phyloP scores from a whole-genome alignment of 202 grass and related monocot species.

The Carex sylvatica region DNA sequence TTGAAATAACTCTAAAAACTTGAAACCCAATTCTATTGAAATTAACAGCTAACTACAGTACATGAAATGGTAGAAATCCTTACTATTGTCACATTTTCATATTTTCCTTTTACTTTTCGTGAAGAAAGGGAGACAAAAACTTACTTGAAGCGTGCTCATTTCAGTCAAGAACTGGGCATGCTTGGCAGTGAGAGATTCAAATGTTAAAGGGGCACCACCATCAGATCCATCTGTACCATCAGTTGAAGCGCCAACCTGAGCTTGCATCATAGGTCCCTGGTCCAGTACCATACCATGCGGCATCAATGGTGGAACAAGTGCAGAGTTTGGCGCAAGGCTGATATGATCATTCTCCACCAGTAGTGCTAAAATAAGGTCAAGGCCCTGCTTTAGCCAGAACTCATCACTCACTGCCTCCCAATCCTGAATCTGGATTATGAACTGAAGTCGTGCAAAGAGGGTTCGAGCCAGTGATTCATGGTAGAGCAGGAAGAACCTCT shows the following conservation, averaged over 20 bases:
- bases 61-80: background rate
- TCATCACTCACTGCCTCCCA: slow-evolving; percentile 97
- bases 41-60: background rate
- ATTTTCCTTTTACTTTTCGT: background rate
- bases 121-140: slow-evolving; percentile 21
- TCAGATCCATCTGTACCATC: slow-evolving; percentile 53
- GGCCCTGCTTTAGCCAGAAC: slow-evolving; percentile 97
- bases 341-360: slow-evolving; percentile 90
- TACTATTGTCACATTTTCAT: background rate
- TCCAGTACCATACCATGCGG: slow-evolving; percentile 56
- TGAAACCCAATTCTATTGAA: background rate
- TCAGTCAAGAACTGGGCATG: slow-evolving; percentile 93
- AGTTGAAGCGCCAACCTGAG: slow-evolving; percentile 41
- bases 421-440: slow-evolving; percentile 92
- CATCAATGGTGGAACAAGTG: slow-evolving; percentile 84
- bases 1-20: background rate
- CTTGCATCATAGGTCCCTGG: slow-evolving; percentile 46
- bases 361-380: slow-evolving; percentile 96
- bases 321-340: slow-evolving; percentile 88
- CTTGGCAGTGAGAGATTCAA: slow-evolving; percentile 67
- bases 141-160: slow-evolving; percentile 84
- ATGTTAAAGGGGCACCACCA: slow-evolving; percentile 48
- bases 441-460: slow-evolving; percentile 85
- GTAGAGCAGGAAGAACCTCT: slow-evolving; percentile 83
- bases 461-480: slow-evolving; percentile 70